Conservation (phyloP, 2,329 filamentous ascomycete species). For the Arthrobotrys sinensis region DNA sequence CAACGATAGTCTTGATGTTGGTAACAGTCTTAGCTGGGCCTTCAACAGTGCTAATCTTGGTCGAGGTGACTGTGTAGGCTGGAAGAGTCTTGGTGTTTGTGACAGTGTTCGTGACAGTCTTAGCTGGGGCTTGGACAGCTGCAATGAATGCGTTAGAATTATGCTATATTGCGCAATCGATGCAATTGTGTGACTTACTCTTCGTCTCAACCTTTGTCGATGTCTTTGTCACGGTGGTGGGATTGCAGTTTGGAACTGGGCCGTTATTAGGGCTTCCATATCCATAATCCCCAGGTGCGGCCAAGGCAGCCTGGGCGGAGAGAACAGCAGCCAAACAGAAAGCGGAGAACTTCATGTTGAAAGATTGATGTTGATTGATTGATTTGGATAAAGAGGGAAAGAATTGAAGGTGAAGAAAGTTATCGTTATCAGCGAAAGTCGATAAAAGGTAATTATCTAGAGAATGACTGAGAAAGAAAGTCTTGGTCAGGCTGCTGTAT, state of each 20-base stretch:
- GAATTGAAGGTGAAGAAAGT: constrained; percentile 22
- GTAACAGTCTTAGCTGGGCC: constrained; percentile 19
- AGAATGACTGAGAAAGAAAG: constrained; percentile 50
- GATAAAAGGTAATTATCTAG: constrained; percentile 23
- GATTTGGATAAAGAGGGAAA: constrained; percentile 25
- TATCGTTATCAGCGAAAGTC: constrained; percentile 35
- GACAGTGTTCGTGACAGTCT: not conserved
- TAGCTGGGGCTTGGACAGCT: not conserved
- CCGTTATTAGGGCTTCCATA: constrained; percentile 9
- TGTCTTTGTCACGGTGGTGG: constrained; percentile 5
- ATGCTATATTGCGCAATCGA: constrained; percentile 12
- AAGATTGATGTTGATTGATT: constrained; percentile 2
- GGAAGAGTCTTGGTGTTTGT: constrained; percentile 14
- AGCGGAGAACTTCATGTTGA: constrained; percentile 54
- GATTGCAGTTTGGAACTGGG: constrained; percentile 18
- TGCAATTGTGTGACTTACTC: constrained; percentile 25
- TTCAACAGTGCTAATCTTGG: constrained; percentile 22
- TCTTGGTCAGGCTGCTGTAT: constrained; percentile 27
- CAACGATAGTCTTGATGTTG: constrained; percentile 16
- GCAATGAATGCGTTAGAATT: not conserved
- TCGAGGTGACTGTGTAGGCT: constrained; percentile 17
- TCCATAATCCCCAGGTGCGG: constrained; percentile 20
- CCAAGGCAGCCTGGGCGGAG: constrained; percentile 37
- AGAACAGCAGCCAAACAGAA: constrained; percentile 37
- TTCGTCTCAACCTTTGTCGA: constrained; percentile 16